Conservation (phyloP, 305 asterid genomes). For the Rubia peregrina region DNA sequence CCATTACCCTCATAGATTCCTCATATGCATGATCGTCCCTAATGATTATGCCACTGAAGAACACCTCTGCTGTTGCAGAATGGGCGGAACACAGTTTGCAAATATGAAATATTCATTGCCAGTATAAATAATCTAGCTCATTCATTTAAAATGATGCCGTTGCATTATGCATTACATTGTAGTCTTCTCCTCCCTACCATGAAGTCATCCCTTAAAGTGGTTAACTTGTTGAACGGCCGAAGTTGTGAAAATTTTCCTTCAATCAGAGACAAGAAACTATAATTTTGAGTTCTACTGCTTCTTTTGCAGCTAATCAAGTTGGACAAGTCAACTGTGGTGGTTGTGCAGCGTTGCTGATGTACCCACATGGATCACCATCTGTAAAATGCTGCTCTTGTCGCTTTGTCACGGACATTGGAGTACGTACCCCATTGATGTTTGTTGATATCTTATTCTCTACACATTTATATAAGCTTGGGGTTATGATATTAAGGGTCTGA, state of each 20-base stretch:
- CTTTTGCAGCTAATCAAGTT: slow-evolving; percentile 64
- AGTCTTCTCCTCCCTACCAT: background rate
- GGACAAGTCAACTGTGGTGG: slow-evolving; percentile 88
- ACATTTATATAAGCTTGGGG: background rate
- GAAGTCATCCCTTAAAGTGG: background rate
- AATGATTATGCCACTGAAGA: background rate
- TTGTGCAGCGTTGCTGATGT: slow-evolving; percentile 77
- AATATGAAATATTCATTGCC: background rate
- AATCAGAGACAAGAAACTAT: background rate
- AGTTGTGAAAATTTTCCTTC: background rate
- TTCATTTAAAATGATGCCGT: background rate
- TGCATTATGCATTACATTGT: background rate
- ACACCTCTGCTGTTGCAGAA: background rate
- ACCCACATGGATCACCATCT: slow-evolving; percentile 66
- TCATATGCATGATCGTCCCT: background rate
- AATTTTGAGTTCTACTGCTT: background rate
- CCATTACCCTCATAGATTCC: background rate
- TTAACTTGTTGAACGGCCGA: background rate
- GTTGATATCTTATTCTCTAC: background rate
- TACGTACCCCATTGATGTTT: slow-evolving; percentile 28
- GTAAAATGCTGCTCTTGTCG: slow-evolving; percentile 79
- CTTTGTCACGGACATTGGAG: slow-evolving; percentile 68
- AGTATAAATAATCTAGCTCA: background rate
- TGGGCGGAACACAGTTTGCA: background rate
- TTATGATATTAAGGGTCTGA: background rate